These are phyloP conservation scores for Clathrospora elynae DNA, from an alignment of 2,329 filamentous ascomycete genomes.

Conservation along the genomic window DNA sequence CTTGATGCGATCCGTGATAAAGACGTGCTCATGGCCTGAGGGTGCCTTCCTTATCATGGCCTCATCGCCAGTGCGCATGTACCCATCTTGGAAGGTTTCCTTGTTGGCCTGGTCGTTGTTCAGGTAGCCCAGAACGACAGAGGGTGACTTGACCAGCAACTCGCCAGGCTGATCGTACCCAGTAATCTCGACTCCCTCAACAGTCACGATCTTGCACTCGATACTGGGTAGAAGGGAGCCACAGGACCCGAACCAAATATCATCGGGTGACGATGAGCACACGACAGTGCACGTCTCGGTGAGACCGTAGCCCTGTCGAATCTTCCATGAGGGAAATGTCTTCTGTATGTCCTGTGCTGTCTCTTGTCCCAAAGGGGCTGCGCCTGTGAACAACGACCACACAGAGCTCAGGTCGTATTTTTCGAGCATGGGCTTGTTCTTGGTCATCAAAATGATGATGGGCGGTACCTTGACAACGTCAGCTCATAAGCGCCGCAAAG, in stretches of 20 bases:
- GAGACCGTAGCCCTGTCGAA: slow-evolving; percentile 77
- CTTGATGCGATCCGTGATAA: slow-evolving; percentile 82
- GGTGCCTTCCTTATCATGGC: slow-evolving; percentile 61
- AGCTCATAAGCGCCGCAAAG: slow-evolving; percentile 2
- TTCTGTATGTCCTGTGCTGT: slow-evolving; percentile 67
- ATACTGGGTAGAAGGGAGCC: slow-evolving; percentile 70
- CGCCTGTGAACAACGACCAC: slow-evolving; percentile 70
- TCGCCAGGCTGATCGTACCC: slow-evolving; percentile 71
- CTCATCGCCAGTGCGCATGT: slow-evolving; percentile 86
- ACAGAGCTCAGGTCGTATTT: slow-evolving; percentile 76
- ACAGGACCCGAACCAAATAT: slow-evolving; percentile 73
- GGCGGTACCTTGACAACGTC: slow-evolving; percentile 68
- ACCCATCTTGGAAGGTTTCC: slow-evolving; percentile 78
- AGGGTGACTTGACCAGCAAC: slow-evolving; percentile 74
- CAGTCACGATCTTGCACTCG: slow-evolving; percentile 68
- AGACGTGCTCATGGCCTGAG: slow-evolving; percentile 75
- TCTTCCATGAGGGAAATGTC: slow-evolving; percentile 66
- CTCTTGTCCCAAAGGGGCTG: slow-evolving; percentile 76
- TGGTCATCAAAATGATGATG: slow-evolving; percentile 77
- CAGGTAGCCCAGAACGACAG: slow-evolving; percentile 73
- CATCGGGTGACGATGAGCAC: slow-evolving; percentile 62
- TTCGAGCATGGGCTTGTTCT: slow-evolving; percentile 63
- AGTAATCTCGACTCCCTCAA: slow-evolving; percentile 69
- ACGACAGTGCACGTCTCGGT: slow-evolving; percentile 79
- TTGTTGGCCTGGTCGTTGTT: slow-evolving; percentile 82